Percentiles rank a stretch among this genome's conserved stretches.
phyloP scores from a whole-genome alignment of 2,329 filamentous ascomycete species.

The Lachnellula occidentalis region DNA sequence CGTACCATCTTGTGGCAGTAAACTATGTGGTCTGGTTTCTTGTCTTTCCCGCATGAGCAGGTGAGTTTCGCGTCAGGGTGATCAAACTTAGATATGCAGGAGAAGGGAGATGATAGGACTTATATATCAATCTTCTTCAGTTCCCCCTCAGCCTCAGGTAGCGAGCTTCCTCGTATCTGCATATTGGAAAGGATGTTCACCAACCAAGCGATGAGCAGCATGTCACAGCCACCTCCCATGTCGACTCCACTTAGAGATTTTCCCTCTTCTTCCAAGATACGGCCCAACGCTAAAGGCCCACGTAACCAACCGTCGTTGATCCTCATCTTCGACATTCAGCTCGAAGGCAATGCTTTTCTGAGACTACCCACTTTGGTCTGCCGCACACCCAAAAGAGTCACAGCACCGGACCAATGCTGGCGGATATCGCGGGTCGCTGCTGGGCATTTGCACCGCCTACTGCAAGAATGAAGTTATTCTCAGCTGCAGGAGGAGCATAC shows the following conservation, averaged over 20 bases:
- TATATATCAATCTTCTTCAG: neutral
- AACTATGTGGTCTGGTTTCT: too few relatives aligned
- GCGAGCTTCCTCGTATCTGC: neutral
- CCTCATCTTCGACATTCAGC: neutral
- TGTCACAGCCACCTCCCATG: neutral
- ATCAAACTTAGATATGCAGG: too few relatives aligned
- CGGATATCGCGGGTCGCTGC: too few relatives aligned
- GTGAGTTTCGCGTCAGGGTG: too few relatives aligned
- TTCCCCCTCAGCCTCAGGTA: neutral
- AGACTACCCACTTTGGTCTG: neutral
- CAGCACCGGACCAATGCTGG: too few relatives aligned
- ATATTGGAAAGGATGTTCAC: constrained; percentile 3
- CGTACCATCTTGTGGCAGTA: too few relatives aligned
- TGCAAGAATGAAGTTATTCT: too few relatives aligned
- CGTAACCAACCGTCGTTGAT: neutral
- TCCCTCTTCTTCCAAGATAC: neutral
- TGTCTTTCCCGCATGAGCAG: too few relatives aligned
- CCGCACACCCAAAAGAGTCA: neutral
- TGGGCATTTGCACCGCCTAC: too few relatives aligned
- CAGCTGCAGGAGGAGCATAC: too few relatives aligned
- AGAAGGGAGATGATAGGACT: neutral
- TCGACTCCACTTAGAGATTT: neutral
- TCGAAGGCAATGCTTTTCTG: too few relatives aligned
- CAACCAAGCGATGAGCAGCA: neutral
- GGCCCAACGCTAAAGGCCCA: neutral